A percentile compares a stretch with the other conserved stretches of the same genome.
Evolutionary conservation across 345 rosid species (phyloP).

Genomic region (Aurinia saxatilis): DNA sequence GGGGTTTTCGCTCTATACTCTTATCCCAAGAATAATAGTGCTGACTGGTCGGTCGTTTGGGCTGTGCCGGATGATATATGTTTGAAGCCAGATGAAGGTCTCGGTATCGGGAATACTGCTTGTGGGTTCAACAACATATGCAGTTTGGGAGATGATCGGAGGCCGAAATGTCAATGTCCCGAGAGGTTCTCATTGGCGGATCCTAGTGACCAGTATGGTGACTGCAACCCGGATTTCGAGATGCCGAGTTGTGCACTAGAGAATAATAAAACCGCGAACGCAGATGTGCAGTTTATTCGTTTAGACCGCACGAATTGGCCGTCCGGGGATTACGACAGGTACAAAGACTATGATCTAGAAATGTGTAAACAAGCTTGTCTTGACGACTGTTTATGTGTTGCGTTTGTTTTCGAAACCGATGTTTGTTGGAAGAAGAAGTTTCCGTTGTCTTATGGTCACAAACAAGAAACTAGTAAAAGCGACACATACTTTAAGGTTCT

Average conservation of each 20-base stretch:
- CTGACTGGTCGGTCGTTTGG: slow-evolving; percentile 31
- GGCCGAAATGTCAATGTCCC: slow-evolving; percentile 46
- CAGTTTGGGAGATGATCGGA: slow-evolving; percentile 19
- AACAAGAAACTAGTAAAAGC: not conserved
- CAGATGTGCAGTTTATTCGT: too few relatives aligned
- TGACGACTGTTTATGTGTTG: slow-evolving; percentile 51
- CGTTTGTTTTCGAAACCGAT: slow-evolving; percentile 23
- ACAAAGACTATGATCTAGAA: slow-evolving; percentile 16
- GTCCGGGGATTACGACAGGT: slow-evolving; percentile 26
- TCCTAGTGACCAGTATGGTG: slow-evolving; percentile 28
- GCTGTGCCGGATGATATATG: slow-evolving; percentile 40
- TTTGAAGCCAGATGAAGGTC: not conserved
- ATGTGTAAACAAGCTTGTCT: slow-evolving; percentile 41
- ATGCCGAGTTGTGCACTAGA: slow-evolving; percentile 30
- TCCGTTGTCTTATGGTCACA: slow-evolving; percentile 39
- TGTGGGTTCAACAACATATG: slow-evolving; percentile 64
- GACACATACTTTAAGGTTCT: slow-evolving; percentile 35
- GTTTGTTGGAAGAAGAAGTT: slow-evolving; percentile 46
- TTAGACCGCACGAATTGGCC: slow-evolving; percentile 28
- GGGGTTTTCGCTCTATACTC: slow-evolving; percentile 50
- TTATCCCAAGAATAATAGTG: slow-evolving; percentile 31
- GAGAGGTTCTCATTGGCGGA: slow-evolving; percentile 32
- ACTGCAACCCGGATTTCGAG: slow-evolving; percentile 34
- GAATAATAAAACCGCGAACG: not conserved
- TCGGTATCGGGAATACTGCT: slow-evolving; percentile 31